phyloP scores from a whole-genome alignment of 164 flowering plant species.

The Nelumbo lutea region DNA sequence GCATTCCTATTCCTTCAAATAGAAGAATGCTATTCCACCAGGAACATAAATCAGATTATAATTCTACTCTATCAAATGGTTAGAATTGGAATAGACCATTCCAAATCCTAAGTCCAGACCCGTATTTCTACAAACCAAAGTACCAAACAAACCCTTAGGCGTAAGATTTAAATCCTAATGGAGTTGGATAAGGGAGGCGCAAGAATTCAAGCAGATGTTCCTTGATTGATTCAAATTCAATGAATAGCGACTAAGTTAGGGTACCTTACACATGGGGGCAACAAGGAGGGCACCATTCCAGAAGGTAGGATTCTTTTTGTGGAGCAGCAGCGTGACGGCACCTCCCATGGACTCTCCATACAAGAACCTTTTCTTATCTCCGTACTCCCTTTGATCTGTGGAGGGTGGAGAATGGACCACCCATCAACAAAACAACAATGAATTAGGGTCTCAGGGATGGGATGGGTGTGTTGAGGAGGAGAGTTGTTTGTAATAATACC shows the following conservation, averaged over 20 bases:
- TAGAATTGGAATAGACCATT: no score
- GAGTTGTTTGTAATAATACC: conserved; percentile 36
- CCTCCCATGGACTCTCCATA: conserved; percentile 99
- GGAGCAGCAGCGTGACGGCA: conserved; percentile 70
- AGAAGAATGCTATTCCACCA: no score
- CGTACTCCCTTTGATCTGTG: conserved; percentile 57
- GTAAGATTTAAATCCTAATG: background rate
- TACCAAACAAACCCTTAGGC: no score
- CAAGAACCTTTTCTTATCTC: conserved; percentile 56
- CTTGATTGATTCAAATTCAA: background rate
- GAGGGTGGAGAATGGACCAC: background rate
- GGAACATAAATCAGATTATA: no score
- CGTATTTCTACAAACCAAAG: no score
- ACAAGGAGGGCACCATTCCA: conserved; percentile 89
- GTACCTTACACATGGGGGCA: conserved; percentile 98
- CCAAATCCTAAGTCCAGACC: no score
- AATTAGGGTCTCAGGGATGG: background rate
- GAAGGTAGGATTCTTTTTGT: conserved; percentile 67
- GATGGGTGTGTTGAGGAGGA: background rate
- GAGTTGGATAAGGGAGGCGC: background rate
- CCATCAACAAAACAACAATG: background rate
- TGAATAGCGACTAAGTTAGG: background rate
- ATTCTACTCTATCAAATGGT: no score
- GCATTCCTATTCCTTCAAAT: no score
- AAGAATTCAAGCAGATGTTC: background rate